A percentile compares a stretch with the other conserved stretches of the same genome.
phyloP scores from a whole-genome alignment of 441 rosid species.

The Isatis lusitanica region DNA sequence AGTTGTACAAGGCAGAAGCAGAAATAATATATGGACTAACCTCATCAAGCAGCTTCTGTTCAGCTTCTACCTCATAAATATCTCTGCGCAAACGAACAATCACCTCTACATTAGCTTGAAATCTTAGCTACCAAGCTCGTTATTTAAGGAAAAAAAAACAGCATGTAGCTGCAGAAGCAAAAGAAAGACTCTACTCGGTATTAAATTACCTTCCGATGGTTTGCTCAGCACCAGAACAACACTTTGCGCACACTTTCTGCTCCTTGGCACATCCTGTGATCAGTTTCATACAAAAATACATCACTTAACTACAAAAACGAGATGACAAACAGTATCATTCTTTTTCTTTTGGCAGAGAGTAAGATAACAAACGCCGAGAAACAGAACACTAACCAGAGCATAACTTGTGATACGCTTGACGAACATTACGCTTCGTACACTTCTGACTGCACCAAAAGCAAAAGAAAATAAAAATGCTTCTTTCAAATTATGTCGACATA shows the following conservation, averaged over 20 bases:
- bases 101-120: neutral
- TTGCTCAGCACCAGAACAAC: conserved; percentile 53
- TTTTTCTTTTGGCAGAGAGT: neutral
- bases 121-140: neutral
- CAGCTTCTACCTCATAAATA: conserved; percentile 73
- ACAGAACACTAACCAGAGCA: conserved; percentile 63
- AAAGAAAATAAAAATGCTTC: neutral
- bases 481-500: neutral
- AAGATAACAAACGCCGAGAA: conserved; percentile 14
- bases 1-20: neutral
- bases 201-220: conserved; percentile 68
- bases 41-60: conserved; percentile 80
- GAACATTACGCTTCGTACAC: conserved; percentile 80
- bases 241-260: conserved; percentile 83
- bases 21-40: conserved; percentile 37
- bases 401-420: conserved; percentile 88
- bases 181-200: neutral
- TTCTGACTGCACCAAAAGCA: conserved; percentile 50
- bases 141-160: too few species aligned
- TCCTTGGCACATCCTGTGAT: conserved; percentile 87
- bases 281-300: conserved; percentile 6
- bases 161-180: neutral
- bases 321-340: neutral
- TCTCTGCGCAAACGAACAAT: conserved; percentile 47
- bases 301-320: neutral